phyloP scores from a whole-genome alignment of 106 monocot species.

The Gastrodia elata region DNA sequence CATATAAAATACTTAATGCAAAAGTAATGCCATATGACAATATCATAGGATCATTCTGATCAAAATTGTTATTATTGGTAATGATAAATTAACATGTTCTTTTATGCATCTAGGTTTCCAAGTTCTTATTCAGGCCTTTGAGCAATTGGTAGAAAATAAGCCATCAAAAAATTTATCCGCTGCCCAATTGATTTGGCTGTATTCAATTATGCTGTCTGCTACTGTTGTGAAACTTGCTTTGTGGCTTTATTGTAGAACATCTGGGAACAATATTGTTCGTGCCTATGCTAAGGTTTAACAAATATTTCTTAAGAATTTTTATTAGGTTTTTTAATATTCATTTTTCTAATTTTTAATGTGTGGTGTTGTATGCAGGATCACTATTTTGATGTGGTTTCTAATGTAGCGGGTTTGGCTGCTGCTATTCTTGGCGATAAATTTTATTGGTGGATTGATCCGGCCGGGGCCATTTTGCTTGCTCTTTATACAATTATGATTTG shows the following conservation, averaged over 20 bases:
- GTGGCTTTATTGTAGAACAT: conserved; percentile 73
- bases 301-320: neutral
- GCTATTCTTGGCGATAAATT: conserved; percentile 72
- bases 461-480: conserved; percentile 76
- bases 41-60: neutral
- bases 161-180: conserved; percentile 34
- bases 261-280: conserved; percentile 72
- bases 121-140: conserved; percentile 58
- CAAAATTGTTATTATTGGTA: neutral
- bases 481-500: conserved; percentile 81
- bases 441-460: conserved; percentile 85
- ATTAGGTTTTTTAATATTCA: neutral
- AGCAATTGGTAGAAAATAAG: conserved; percentile 45
- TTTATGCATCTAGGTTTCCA: conserved; percentile 55
- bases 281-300: conserved; percentile 75
- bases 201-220: conserved; percentile 69
- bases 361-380: conserved; percentile 48
- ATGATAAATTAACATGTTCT: conserved; percentile 1
- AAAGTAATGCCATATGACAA: no score
- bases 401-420: conserved; percentile 69
- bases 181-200: conserved; percentile 60
- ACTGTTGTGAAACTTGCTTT: conserved; percentile 63
- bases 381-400: conserved; percentile 88
- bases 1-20: no score
- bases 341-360: neutral